Base-by-base conservation (phyloP, 2,329 filamentous ascomycete species). In the Pestalotiopsis fici region DNA sequence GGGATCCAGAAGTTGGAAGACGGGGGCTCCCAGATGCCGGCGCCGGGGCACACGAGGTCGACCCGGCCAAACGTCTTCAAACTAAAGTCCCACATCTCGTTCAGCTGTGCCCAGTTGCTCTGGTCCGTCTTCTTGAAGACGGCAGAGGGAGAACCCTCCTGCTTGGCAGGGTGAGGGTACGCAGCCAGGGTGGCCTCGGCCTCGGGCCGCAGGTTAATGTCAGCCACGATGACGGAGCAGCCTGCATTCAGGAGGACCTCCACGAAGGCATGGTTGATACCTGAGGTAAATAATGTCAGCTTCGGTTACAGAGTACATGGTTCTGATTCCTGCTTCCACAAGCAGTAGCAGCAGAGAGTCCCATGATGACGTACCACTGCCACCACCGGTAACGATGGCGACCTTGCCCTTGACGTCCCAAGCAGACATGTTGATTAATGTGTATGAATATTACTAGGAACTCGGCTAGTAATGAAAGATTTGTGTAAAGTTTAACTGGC, bases 51-150 rank as follows among this genome's bases (percentile, higher is more conserved):
- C 65, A 73, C 21, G 15, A 72, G 54, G 55, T 74, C 66, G 27
- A 74, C 59, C 6, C 65, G 56, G 11, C 70, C 71, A 28, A 73
- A 74, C 1, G 62, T 66, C 60, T 67, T 56, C 11, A 75, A 27
- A 1, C 71, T 57, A 0, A 65, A 67, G 4, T 73, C 68, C 74
- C 65, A 72, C 25, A 64, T 70, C 2, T 72, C 74, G 12, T 63
- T 66, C 9, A 79, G 74, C 0, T 79, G 77, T 69, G 56, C 70
- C 55, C 77, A 78, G 15, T 69, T 63, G 1, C 68, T 70, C 28
- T 70, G 59, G 65, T 76, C 66, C 21, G 66, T 69, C 50, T 68
- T 39, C 37, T 74, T 56, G 65, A 65, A 70, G 18, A 65, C 37
- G 11, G 64, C 68, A 1, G 65, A 68, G 11, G 66, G 57, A 23